A percentile compares a stretch with the other conserved stretches of the same genome.
Evolutionary conservation across 257 asterid genomes (phyloP).

Genomic region (Verbascum thapsus): DNA sequence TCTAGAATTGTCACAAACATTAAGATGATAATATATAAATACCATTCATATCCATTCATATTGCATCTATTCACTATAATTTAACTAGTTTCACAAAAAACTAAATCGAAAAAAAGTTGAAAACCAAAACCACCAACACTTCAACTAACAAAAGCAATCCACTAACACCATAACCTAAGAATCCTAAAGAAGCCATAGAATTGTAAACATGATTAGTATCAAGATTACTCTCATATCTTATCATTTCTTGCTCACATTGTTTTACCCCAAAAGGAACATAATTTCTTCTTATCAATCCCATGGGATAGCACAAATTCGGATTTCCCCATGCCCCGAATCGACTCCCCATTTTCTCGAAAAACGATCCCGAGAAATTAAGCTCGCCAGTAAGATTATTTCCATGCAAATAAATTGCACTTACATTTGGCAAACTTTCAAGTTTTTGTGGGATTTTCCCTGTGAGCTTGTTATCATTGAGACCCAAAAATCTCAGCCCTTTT

Average conservation of each 20-base stretch:
- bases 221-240: constrained; percentile 30
- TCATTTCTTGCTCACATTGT: constrained; percentile 47
- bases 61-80: too few relatives aligned
- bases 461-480: constrained; percentile 73
- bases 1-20: too few relatives aligned
- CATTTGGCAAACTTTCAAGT: constrained; percentile 59
- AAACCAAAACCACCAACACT: constrained; percentile 31
- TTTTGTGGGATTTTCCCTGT: constrained; percentile 60
- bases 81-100: too few relatives aligned
- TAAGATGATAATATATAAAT: too few relatives aligned
- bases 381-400: constrained; percentile 86
- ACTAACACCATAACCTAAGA: constrained; percentile 26
- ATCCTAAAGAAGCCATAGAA: constrained; percentile 39
- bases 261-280: constrained; percentile 71
- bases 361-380: constrained; percentile 61
- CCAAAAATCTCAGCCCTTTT: constrained; percentile 66
- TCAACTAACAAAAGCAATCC: constrained; percentile 36
- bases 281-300: constrained; percentile 31
- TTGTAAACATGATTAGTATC: constrained; percentile 25
- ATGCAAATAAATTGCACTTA: constrained; percentile 66
- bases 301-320: constrained; percentile 68
- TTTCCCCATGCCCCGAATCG: constrained; percentile 89
- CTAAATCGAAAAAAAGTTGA: constrained; percentile 1
- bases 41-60: too few relatives aligned
- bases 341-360: constrained; percentile 76